Base-by-base conservation (phyloP, 1,284 basidiomycete genomes). In the Butyriboletus pseudospeciosus region DNA sequence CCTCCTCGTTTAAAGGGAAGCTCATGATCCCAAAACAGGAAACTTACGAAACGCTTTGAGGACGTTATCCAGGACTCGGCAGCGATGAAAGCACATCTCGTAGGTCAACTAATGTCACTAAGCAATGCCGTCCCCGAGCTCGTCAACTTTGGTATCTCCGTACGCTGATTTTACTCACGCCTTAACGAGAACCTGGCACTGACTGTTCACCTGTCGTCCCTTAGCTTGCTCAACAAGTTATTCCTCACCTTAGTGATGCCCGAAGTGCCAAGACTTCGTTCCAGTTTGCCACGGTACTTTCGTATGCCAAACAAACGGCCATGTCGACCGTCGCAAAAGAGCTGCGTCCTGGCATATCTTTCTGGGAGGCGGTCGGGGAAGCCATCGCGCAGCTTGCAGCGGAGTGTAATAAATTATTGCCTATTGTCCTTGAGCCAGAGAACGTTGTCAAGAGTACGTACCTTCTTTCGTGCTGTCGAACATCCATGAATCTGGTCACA, bases 71-170 rank as follows among this genome's bases (percentile, higher is more conserved):
- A 82, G 48, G 82, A 86, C 23, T 86, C 85, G 7, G 71, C 81
- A 0, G 91, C 92, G 0, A 76, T 96, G 40, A 86, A 84, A 58
- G 73, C 83, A 0, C 79, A 86, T 53, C 74, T 93, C 14, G 77
- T 90, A 4, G 80, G 84, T 4, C 84, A 87, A 41, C 80, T 96
- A 58, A 83, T 86, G 58, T 79, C 81, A 2, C 72, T 95, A 17
- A 85, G 81, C 53, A 83, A 85, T 51, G 78, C 82, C 20, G 83
- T 91, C 2, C 85, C 89, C 1, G 90, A 92, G 60, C 80, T 94
- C 2, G 86, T 92, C 58, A 92, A 94, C 71, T 91, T 96, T 64
- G 90, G 92, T 63, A 89, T 95, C 55, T 89, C 89, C 56, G 92
- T 92, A 56, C 54, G 84, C 68, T 17, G 41, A 44, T 49, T 45